Percentiles rank a stretch among this genome's conserved stretches.
phyloP scores from a whole-genome alignment of 78 protist genomes.

The Mastigamoeba balamuthi region DNA sequence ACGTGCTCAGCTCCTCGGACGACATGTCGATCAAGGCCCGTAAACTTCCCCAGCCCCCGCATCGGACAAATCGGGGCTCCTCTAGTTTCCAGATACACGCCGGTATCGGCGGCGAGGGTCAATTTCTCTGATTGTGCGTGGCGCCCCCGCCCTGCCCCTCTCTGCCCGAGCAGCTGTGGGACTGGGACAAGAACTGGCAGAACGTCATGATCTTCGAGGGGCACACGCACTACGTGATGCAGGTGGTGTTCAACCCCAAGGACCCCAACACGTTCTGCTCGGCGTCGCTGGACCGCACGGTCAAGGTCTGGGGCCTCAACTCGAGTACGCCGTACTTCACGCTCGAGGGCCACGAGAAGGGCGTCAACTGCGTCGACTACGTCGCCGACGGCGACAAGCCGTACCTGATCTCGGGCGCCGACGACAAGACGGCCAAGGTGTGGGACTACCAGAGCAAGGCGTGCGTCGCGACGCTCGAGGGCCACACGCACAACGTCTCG shows the following conservation, averaged over 20 bases:
- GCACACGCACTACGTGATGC: slow-evolving; percentile 96
- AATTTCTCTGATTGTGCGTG: neutral
- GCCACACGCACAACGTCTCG: slow-evolving; percentile 84
- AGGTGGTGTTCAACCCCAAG: slow-evolving; percentile 89
- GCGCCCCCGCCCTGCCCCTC: neutral
- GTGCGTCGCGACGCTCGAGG: slow-evolving; percentile 87
- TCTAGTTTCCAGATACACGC: too few species aligned
- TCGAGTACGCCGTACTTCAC: slow-evolving; percentile 83
- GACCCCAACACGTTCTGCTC: slow-evolving; percentile 94
- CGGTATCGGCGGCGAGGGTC: too few species aligned
- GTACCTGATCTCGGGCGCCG: slow-evolving; percentile 94
- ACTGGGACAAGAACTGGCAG: slow-evolving; percentile 91
- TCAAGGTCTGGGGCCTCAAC: slow-evolving; percentile 89
- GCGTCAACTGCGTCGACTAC: slow-evolving; percentile 93
- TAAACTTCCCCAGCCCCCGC: too few species aligned
- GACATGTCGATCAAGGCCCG: slow-evolving; percentile 82
- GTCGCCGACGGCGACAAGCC: slow-evolving; percentile 92
- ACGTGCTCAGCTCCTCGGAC: slow-evolving; percentile 84
- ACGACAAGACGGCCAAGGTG: slow-evolving; percentile 54
- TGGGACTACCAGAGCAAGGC: slow-evolving; percentile 44
- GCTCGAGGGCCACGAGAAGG: slow-evolving; percentile 96
- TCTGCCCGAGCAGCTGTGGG: slow-evolving; percentile 75
- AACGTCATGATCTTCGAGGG: slow-evolving; percentile 79
- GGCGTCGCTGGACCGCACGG: slow-evolving; percentile 93
- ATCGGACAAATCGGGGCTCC: too few species aligned